phyloP scores from a whole-genome alignment of 164 flowering plant species.

The Akebia trifoliata region DNA sequence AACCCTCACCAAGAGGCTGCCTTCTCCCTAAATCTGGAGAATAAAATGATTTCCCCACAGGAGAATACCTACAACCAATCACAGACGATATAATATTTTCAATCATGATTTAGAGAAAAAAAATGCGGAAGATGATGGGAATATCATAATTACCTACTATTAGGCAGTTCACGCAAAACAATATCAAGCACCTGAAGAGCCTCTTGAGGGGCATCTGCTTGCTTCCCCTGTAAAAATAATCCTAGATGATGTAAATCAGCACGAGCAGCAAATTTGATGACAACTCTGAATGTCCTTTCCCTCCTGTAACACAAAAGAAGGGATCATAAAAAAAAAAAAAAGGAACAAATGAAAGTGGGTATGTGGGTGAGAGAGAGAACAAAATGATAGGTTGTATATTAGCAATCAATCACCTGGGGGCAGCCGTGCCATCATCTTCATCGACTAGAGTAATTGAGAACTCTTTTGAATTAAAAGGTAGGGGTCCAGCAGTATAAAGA shows the following conservation, averaged over 20 bases:
- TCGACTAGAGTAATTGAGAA: conserved; percentile 58
- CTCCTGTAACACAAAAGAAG: conserved; percentile 35
- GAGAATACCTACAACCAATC: conserved; percentile 18
- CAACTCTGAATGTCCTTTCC: conserved; percentile 61
- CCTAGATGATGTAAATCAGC: conserved; percentile 80
- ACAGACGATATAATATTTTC: background rate
- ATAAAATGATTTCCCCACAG: conserved; percentile 60
- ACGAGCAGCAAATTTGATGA: conserved; percentile 76
- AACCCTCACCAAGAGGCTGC: conserved; percentile 47
- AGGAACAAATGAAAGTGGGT: background rate
- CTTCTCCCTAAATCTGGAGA: conserved; percentile 19
- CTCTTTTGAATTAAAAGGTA: conserved; percentile 65
- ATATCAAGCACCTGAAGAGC: conserved; percentile 92
- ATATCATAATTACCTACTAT: conserved; percentile 36
- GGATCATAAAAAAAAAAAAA: background rate
- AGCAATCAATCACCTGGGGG: conserved; percentile 40
- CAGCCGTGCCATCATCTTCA: conserved; percentile 72
- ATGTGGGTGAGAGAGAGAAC: background rate
- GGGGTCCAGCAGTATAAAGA: conserved; percentile 88
- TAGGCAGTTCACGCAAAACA: conserved; percentile 86
- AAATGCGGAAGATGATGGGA: background rate
- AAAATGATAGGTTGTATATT: background rate
- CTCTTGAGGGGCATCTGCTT: conserved; percentile 86
- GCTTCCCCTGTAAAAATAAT: conserved; percentile 67
- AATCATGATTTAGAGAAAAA: background rate